Conservation (phyloP, 257 asterid genomes). For the Coffea canephora region DNA sequence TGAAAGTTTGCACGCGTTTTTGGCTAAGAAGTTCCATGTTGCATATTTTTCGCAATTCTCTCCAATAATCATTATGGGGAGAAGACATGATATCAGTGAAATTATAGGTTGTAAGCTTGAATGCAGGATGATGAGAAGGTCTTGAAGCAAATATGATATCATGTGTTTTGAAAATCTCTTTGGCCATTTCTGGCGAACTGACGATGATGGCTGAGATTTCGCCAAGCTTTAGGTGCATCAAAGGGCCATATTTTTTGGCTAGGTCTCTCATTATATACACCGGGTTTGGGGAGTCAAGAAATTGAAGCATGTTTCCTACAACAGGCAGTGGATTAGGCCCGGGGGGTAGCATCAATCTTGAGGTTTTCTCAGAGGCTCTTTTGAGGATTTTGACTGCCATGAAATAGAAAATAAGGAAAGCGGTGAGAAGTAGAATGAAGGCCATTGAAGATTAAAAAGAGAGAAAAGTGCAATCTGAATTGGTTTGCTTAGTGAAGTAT, state of each 20-base stretch:
- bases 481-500: not conserved
- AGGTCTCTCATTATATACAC: not conserved
- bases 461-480: no score
- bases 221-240: not conserved
- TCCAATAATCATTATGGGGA: not conserved
- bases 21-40: not conserved
- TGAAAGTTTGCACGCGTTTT: not conserved
- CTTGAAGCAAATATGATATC: not conserved
- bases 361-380: not conserved
- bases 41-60: not conserved
- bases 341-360: not conserved
- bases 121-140: not conserved
- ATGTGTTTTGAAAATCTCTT: slow-evolving; percentile 7
- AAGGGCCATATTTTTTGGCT: not conserved
- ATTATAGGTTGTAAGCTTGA: not conserved
- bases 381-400: not conserved
- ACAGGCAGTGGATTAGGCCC: not conserved
- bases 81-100: not conserved
- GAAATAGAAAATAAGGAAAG: not conserved
- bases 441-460: not conserved
- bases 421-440: not conserved
- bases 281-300: not conserved
- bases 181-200: slow-evolving; percentile 15
- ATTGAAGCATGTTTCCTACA: slow-evolving; percentile 5
- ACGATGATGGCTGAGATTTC: not conserved